Evolutionary conservation across 495 filamentous ascomycete species (phyloP).

Genomic region (Aspergillus carlsbadensis): DNA sequence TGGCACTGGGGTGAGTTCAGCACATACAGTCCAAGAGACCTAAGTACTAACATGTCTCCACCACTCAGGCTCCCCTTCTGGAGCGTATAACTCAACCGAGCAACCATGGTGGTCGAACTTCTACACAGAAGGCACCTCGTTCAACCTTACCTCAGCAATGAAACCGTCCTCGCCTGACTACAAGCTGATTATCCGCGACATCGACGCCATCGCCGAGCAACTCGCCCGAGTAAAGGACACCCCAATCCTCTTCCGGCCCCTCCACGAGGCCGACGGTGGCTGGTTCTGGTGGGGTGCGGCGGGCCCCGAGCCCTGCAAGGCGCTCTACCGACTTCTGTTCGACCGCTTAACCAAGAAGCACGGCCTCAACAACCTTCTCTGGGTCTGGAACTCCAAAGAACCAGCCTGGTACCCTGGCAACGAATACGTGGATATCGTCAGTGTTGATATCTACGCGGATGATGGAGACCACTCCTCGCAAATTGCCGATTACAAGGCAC

Average conservation of each 20-base stretch:
- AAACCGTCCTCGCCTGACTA: background rate
- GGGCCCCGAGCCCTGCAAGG: background rate
- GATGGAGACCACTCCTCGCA: slow-evolving; percentile 3
- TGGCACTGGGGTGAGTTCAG: slow-evolving; percentile 7
- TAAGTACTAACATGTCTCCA: background rate
- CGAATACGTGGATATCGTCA: slow-evolving; percentile 9
- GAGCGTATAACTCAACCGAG: background rate
- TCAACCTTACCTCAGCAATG: background rate
- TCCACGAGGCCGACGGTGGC: slow-evolving; percentile 9
- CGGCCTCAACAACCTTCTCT: slow-evolving; percentile 7
- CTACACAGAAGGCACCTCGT: slow-evolving; percentile 11
- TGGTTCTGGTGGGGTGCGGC: slow-evolving; percentile 15
- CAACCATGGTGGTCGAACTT: slow-evolving; percentile 6
- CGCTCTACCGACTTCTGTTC: slow-evolving; percentile 6
- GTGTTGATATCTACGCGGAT: slow-evolving; percentile 5
- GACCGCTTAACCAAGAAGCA: slow-evolving; percentile 2
- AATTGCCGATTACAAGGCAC: background rate
- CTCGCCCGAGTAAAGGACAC: slow-evolving; percentile 3
- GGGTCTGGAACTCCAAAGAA: slow-evolving; percentile 4
- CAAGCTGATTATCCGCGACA: slow-evolving; percentile 6
- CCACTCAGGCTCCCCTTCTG: background rate
- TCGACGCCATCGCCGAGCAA: slow-evolving; percentile 10
- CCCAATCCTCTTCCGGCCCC: slow-evolving; percentile 10
- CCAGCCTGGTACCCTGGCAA: slow-evolving; percentile 10
- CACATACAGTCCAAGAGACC: background rate